phyloP scores from a whole-genome alignment of 139 green algal genomes.

The Astrephomene gubernaculifera region DNA sequence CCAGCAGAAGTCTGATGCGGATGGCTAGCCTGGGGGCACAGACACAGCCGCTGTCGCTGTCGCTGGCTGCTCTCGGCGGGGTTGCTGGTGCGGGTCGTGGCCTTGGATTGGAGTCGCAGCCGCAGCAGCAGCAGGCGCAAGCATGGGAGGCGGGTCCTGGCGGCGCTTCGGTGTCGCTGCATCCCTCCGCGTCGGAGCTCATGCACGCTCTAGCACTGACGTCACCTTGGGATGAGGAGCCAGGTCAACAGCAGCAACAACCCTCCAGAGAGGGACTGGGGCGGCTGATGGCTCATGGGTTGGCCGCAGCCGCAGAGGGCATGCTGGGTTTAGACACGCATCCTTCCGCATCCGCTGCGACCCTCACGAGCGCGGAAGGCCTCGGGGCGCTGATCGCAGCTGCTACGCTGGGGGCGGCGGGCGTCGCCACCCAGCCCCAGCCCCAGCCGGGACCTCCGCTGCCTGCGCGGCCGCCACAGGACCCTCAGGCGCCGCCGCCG shows the following conservation, averaged over 20 bases:
- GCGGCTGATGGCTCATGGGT: not conserved
- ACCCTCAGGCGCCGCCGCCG: too few species aligned
- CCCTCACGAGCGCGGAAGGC: not conserved
- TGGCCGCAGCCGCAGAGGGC: not conserved
- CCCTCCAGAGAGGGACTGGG: not conserved
- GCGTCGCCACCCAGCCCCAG: too few species aligned
- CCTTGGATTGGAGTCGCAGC: too few species aligned
- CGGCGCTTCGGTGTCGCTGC: not conserved
- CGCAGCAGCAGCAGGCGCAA: not conserved
- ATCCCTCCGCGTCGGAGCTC: not conserved
- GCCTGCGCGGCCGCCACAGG: too few species aligned
- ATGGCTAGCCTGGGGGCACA: too few species aligned
- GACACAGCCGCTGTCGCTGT: too few species aligned
- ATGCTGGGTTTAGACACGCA: not conserved
- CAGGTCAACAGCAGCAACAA: not conserved
- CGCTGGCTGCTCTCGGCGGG: too few species aligned
- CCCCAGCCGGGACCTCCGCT: too few species aligned
- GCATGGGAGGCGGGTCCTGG: not conserved
- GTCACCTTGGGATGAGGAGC: not conserved
- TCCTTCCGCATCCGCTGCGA: not conserved
- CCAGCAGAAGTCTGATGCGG: conserved; percentile 4
- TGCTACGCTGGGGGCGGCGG: not conserved
- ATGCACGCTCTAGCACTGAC: not conserved
- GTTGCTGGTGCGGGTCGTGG: too few species aligned
- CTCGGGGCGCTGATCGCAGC: not conserved